Base-by-base conservation (phyloP, 148 eudicot species). In the Pharnaceum exiguum region DNA sequence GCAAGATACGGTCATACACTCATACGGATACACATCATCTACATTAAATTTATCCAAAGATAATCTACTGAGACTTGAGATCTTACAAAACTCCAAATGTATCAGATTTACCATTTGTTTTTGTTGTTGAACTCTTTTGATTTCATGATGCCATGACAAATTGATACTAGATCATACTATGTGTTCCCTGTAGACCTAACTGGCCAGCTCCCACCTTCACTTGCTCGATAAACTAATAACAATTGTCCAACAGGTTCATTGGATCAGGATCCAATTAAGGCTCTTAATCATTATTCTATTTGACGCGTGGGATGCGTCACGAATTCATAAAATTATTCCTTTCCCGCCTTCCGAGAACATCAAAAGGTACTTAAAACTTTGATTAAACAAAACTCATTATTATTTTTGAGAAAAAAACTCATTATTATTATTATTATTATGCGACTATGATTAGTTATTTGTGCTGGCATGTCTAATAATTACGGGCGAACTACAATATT, bases 391-490 rank as follows among this genome's bases (percentile, higher is more conserved):
- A 56, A 61, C n/a, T n/a, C n/a, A n/a, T n/a, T n/a, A n/a, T n/a
- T n/a, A n/a, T n/a, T n/a, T n/a, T n/a, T n/a, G n/a, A n/a, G n/a
- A n/a, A n/a, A n/a, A n/a, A n/a, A n/a, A n/a, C n/a, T 46, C 39
- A 60, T 69, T 45, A 61, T 12, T 49, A 25, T 17, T 59, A 51
- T 69, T 11, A 62, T 69, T 55, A 46, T 38, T 30, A n/a, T n/a
- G n/a, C n/a, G n/a, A n/a, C n/a, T n/a, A n/a, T n/a, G n/a, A n/a
- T n/a, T n/a, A n/a, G n/a, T n/a, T n/a, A 46, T 63, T 60, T 43
- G 25, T 39, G 73, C 49, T 69, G 73, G 61, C 73, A 55, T 69
- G 57, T n/a, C n/a, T n/a, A n/a, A n/a, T n/a, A n/a, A 69, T 62
- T 62, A 62, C 39, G 62, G 62, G 45, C 44, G 42, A 40, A 53